Evolutionary conservation across 805 yeast genomes (phyloP), one percentile per base, ranked within the genome.

Genomic region (Saturnispora diversa): DNA sequence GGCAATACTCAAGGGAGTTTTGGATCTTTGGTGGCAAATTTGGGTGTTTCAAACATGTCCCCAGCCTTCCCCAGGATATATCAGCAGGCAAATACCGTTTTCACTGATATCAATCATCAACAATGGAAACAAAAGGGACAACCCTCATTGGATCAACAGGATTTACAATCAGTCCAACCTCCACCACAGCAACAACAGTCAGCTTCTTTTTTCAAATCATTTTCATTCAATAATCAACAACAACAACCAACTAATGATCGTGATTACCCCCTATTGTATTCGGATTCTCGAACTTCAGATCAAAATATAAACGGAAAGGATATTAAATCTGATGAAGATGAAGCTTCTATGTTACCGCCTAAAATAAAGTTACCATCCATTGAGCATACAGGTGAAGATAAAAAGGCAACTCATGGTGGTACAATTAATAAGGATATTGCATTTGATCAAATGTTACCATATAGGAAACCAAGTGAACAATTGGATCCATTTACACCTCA

Each of bases 381-480:
- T 15, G 39, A 29, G 12, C 33, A 30, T n/a, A 11, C 33, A 17
- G 23, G 33, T 12, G 33, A 30, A 30, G 33, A 30, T 19, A 30
- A 13, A 22, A 20, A 16, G 28, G 11, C 32, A 13, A 23, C 8
- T n/a, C n/a, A n/a, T n/a, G n/a, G n/a, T n/a, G n/a, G n/a, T n/a
- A 21, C 16, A 3, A 17, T 11, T 4, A 31, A 16, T 22, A 32
- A 26, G 13, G 31, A 30, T 5, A 13, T 22, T 10, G 8, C 51
- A 5, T 39, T 29, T 35, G 62, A 52, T 39, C 63, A 42, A 47
- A 50, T 52, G 45, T 50, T 45, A 21, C 37, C 48, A 44, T 55
- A 39, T 33, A 58, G 74, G 46, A 56, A 75, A 35, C 71, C 68
- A n/a, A 64, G 73, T 35, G 76, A 72, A 48, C 74, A 69, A 38